A percentile compares a stretch with the other conserved stretches of the same genome.
Conservation (phyloP, 2,329 filamentous ascomycete genomes). For the Diaporthe sp. region DNA sequence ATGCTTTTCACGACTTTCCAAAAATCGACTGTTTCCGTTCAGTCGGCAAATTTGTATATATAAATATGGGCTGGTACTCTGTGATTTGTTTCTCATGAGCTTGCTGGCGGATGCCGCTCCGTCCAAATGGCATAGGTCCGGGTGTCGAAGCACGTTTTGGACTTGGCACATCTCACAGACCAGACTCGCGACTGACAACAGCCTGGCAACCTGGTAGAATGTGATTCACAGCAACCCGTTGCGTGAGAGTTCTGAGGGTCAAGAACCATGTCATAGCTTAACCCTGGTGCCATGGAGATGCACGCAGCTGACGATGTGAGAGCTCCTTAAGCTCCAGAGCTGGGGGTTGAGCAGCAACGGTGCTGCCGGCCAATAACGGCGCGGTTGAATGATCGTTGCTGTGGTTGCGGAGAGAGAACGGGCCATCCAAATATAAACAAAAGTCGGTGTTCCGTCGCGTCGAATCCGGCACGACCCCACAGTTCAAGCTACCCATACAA, state of each 20-base stretch:
- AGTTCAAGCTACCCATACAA: not conserved
- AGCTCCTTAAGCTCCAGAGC: slow-evolving; percentile 11
- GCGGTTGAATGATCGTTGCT: not conserved
- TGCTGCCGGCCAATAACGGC: slow-evolving; percentile 20
- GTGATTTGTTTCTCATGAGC: not conserved
- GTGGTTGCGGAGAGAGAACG: slow-evolving; percentile 8
- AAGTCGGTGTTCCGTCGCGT: slow-evolving; percentile 16
- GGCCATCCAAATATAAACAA: slow-evolving; percentile 28
- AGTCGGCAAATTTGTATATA: not conserved
- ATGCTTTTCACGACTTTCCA: too few species aligned
- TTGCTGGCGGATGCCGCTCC: not conserved
- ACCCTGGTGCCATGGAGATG: slow-evolving; percentile 15
- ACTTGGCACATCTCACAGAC: not conserved
- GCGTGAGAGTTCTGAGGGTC: not conserved
- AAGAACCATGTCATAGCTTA: not conserved
- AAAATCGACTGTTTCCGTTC: not conserved
- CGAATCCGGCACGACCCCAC: slow-evolving; percentile 28
- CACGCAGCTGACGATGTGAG: not conserved
- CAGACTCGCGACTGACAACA: not conserved
- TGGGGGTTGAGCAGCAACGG: slow-evolving; percentile 25
- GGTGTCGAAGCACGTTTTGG: not conserved
- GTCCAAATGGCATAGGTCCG: not conserved
- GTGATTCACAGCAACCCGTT: not conserved
- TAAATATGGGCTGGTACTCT: not conserved
- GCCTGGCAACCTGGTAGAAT: not conserved